phyloP scores from a whole-genome alignment of 2,329 filamentous ascomycete genomes.

The Colletotrichum godetiae region DNA sequence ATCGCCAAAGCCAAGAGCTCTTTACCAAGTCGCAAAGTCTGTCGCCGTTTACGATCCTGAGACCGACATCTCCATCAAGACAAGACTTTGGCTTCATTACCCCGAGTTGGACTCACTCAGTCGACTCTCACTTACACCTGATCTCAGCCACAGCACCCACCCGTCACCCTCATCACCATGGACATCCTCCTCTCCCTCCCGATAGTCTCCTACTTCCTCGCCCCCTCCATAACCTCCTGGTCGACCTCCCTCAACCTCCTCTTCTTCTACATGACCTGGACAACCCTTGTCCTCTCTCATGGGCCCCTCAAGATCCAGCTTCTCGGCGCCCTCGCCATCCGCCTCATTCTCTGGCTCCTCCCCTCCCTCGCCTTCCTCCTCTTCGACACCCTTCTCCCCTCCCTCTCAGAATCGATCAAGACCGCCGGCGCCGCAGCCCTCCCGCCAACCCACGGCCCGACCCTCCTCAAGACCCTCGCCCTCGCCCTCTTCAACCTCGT shows the following conservation, averaged over 20 bases:
- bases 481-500: constrained; percentile 60
- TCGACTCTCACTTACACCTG: not conserved
- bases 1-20: not conserved
- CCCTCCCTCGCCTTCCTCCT: constrained; percentile 79
- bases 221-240: constrained; percentile 73
- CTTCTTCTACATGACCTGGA: constrained; percentile 93
- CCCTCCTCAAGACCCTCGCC: constrained; percentile 48
- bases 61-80: not conserved
- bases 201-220: constrained; percentile 74
- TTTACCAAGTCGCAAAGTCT: not conserved
- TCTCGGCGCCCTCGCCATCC: constrained; percentile 74
- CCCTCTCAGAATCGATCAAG: constrained; percentile 76
- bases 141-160: not conserved
- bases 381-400: constrained; percentile 78
- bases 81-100: not conserved
- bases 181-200: constrained; percentile 79
- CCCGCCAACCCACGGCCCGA: constrained; percentile 51
- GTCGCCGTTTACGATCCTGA: not conserved
- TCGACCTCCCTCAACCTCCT: constrained; percentile 84
- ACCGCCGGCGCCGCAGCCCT: constrained; percentile 66
- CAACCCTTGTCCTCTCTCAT: constrained; percentile 82
- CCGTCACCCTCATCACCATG: constrained; percentile 50
- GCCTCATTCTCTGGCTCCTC: constrained; percentile 76
- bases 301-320: constrained; percentile 80
- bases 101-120: not conserved